Percentiles rank a stretch among this genome's conserved stretches.
Evolutionary conservation across 2,329 filamentous ascomycete species (phyloP).

Genomic region (Cercospora janseana): DNA sequence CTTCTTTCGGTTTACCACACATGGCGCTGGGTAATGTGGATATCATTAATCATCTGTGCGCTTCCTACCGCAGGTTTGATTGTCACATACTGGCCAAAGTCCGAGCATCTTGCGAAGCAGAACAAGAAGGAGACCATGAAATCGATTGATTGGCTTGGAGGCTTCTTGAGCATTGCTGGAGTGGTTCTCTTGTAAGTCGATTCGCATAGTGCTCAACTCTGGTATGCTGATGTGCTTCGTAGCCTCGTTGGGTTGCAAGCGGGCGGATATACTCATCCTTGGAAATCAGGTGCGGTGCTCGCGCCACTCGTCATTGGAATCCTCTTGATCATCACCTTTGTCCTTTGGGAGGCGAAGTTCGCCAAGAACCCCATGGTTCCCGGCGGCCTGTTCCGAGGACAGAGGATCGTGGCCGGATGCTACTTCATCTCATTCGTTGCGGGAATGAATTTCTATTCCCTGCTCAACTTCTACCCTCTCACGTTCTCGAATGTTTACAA

Average conservation of each 20-base stretch:
- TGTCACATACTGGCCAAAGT: slow-evolving; percentile 18
- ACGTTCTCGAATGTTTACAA: slow-evolving; percentile 18
- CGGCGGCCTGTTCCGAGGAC: slow-evolving; percentile 23
- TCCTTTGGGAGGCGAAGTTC: slow-evolving; percentile 30
- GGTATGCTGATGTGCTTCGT: not conserved
- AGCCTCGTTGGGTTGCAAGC: slow-evolving; percentile 41
- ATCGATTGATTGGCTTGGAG: slow-evolving; percentile 52
- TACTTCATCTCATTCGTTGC: slow-evolving; percentile 37
- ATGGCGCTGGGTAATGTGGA: slow-evolving; percentile 18
- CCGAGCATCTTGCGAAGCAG: not conserved
- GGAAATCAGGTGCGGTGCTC: slow-evolving; percentile 28
- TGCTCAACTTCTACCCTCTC: slow-evolving; percentile 55
- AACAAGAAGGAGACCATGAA: slow-evolving; percentile 37
- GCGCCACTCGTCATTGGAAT: slow-evolving; percentile 28
- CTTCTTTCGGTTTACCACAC: slow-evolving; percentile 17
- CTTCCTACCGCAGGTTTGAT: slow-evolving; percentile 50
- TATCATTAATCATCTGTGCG: slow-evolving; percentile 45
- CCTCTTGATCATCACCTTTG: slow-evolving; percentile 26
- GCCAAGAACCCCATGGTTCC: slow-evolving; percentile 33
- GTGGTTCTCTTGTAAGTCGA: slow-evolving; percentile 44
- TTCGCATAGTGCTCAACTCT: too few relatives aligned
- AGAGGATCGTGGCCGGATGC: slow-evolving; percentile 33
- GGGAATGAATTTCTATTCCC: slow-evolving; percentile 37
- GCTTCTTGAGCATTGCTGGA: slow-evolving; percentile 49
- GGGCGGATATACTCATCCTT: slow-evolving; percentile 20